Conservation (phyloP, 148 eudicot genomes). For the Spergularia marina region DNA sequence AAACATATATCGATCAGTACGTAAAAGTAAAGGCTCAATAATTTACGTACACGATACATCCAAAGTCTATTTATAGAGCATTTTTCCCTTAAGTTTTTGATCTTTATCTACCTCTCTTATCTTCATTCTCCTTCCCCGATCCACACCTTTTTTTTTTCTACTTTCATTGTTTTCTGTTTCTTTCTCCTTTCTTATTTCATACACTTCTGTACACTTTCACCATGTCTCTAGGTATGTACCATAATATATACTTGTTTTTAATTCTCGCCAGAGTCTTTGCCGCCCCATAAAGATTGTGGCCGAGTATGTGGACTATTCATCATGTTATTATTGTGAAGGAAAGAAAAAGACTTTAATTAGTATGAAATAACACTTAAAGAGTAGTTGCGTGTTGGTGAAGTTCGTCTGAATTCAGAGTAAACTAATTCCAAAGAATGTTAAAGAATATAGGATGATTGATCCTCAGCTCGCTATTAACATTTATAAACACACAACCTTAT, state of each 20-base stretch:
- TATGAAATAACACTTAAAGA: no score
- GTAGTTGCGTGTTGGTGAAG: no score
- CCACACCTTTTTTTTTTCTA: neutral
- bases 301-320: no score
- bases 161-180: neutral
- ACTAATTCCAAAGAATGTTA: no score
- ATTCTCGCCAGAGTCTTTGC: no score
- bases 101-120: neutral
- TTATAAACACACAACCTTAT: no score
- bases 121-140: neutral
- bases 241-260: neutral
- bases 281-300: no score
- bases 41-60: constrained; percentile 16
- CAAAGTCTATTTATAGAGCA: constrained; percentile 19
- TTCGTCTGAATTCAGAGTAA: no score
- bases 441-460: no score
- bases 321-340: no score
- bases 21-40: neutral
- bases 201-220: neutral
- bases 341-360: no score
- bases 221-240: neutral
- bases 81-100: constrained; percentile 1
- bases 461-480: no score
- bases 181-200: neutral
- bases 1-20: neutral